Base-by-base conservation (phyloP, 2,329 filamentous ascomycete genomes). In the Aspergillus sp. region DNA sequence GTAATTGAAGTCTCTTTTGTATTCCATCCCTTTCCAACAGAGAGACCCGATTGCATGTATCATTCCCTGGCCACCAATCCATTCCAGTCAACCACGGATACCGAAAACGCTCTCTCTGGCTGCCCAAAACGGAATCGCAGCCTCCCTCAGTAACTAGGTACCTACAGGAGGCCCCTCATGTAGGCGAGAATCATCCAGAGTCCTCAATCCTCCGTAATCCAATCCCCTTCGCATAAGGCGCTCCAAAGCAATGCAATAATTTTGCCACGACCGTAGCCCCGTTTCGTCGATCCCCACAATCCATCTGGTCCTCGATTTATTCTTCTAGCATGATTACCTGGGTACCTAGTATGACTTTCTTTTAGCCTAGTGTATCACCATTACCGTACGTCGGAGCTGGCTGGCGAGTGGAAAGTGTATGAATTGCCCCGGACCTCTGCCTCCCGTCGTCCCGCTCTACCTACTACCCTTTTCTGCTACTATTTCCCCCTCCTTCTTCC, bases 391-490 rank as follows among this genome's bases (percentile, higher is more conserved):
- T 51, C 51, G n/a, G 33, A 35, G n/a, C n/a, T 50, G 50, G n/a
- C n/a, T 50, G 50, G 38, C 17, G 59, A 62, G 53, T 48, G 24
- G 24, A 10, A 45, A 53, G 52, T 43, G 55, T 38, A 45, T 58
- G 54, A 60, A 60, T 58, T 59, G 24, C 56, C 61, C 58, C 58
- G 56, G 56, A 57, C 55, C 56, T 59, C 58, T 54, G 50, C 50
- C 53, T 54, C 56, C 57, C 52, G 55, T 46, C 50, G 50, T 53
- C 60, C 60, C 56, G 57, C 61, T 55, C 54, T 56, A 48, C 50
- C 50, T 52, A 43, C 49, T 38, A 38, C 22, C 44, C 16, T 38
- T 17, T 42, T 42, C 47, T 58, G 41, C 50, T 51, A 48, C 49
- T 50, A 42, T 54, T 43, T 20, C 38, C 38, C 38, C 19, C 43